Base-by-base conservation (phyloP, 1,284 basidiomycete genomes). In the Peniophora sp. region DNA sequence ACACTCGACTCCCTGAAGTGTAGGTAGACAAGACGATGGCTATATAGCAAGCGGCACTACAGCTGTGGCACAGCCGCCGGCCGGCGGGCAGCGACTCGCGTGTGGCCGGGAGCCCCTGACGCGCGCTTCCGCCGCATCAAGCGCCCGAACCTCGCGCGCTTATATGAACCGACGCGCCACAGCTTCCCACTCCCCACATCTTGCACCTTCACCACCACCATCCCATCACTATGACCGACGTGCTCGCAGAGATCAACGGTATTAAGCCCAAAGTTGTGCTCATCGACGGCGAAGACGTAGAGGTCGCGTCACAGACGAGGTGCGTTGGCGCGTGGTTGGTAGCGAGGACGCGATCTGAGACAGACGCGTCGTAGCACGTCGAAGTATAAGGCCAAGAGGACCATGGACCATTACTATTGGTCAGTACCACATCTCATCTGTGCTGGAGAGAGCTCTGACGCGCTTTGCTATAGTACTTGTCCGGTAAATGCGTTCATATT, bases 391-490 rank as follows among this genome's bases (percentile, higher is more conserved):
- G 62, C 75, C 49, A 78, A 78, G 56, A 64, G 77, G 32, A 77
- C 75, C 15, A 66, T 64, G 53, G 75, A 75, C 56, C 78, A 80
- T 62, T 85, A 79, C 57, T 76, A 76, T 51, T 78, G 76, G 75
- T 76, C 24, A 10, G 56, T 34, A 5, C 12, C 12, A 32, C 27
- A 6, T 32, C 6, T 5, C 12, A 6, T 32, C 12, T 12, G 12
- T 6, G 6, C 12, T 32, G 12, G 6, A 5, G 12, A 32, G 27
- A 12, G 27, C 12, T 32, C 12, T 32, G 27, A 32, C 27, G 27
- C 27, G 27, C 12, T 6, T 32, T 12, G 12, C 5, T 20, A n/a
- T 20, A 43, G 50, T 34, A 22, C 27, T 50, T 41, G 37, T 15
- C 37, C 37, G 5, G 37, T 41, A 41, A 5, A 8, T 41, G 18